Conservation (phyloP, 768 basidiomycete genomes). For the Tephrocybe sp. region DNA sequence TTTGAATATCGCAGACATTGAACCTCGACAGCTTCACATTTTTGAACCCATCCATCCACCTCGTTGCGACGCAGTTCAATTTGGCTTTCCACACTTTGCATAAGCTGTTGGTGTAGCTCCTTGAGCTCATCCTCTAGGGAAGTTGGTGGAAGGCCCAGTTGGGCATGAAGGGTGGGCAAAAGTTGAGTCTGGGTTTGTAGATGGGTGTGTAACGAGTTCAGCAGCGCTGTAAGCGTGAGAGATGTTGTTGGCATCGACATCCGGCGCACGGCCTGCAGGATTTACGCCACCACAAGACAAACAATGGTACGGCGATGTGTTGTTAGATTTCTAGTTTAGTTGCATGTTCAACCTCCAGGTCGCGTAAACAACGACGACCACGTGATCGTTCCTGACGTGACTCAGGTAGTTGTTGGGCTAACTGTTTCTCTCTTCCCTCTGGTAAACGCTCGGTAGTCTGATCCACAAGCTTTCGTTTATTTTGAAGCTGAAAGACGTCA, state of each 20-base stretch:
- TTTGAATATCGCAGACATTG: constrained; percentile 66
- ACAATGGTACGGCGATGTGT: not conserved
- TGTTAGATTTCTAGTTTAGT: not conserved
- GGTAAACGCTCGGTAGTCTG: not conserved
- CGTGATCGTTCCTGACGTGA: constrained; percentile 13
- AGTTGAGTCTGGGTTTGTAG: constrained; percentile 80
- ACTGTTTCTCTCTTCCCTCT: too few species aligned
- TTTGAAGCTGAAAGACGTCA: too few species aligned
- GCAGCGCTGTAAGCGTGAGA: constrained; percentile 56
- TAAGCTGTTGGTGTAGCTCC: constrained; percentile 70
- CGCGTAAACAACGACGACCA: constrained; percentile 14
- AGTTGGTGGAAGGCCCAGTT: constrained; percentile 78
- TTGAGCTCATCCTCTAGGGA: constrained; percentile 82
- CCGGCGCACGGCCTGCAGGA: not conserved
- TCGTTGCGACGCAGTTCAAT: constrained; percentile 70
- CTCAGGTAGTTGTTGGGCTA: too few species aligned
- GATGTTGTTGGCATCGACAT: constrained; percentile 30
- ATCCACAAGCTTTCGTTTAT: not conserved
- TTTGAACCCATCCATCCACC: constrained; percentile 71
- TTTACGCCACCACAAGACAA: not conserved
- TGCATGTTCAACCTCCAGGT: constrained; percentile 6
- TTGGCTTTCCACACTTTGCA: constrained; percentile 72
- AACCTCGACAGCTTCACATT: constrained; percentile 60
- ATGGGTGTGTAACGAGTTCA: constrained; percentile 77
- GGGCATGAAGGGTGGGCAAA: constrained; percentile 78